These are phyloP conservation scores for Penicillium ochrochloron DNA, from an alignment of 495 filamentous ascomycete genomes.

Conservation along the genomic window DNA sequence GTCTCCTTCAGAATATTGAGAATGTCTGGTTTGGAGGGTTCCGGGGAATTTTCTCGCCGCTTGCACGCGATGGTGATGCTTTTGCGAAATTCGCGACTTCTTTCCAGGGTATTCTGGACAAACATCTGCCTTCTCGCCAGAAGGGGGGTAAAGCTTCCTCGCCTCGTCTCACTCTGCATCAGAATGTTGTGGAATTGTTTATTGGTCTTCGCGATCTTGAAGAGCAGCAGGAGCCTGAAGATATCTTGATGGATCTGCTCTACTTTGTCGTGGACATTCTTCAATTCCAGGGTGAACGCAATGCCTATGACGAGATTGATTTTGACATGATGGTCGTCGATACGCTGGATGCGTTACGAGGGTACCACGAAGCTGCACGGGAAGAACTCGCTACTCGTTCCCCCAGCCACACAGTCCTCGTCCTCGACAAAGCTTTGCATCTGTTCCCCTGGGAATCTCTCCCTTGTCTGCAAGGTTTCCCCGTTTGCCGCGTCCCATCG, in stretches of 20 bases:
- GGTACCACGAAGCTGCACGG: slow-evolving; percentile 68
- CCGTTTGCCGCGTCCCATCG: slow-evolving; percentile 83
- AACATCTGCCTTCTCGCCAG: slow-evolving; percentile 86
- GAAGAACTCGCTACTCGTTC: slow-evolving; percentile 58
- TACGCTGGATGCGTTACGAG: slow-evolving; percentile 75
- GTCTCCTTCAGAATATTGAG: slow-evolving; percentile 83
- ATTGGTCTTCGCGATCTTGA: slow-evolving; percentile 78
- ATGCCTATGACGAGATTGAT: slow-evolving; percentile 97
- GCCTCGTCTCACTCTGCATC: slow-evolving; percentile 66
- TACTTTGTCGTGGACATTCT: slow-evolving; percentile 97
- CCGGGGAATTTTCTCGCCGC: slow-evolving; percentile 83
- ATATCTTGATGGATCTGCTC: slow-evolving; percentile 83
- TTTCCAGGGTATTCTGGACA: slow-evolving; percentile 83
- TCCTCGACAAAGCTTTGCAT: slow-evolving; percentile 91
- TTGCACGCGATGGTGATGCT: slow-evolving; percentile 60
- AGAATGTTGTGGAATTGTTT: slow-evolving; percentile 83
- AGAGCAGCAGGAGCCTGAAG: slow-evolving; percentile 74
- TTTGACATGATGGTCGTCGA: slow-evolving; percentile 90
- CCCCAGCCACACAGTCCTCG: slow-evolving; percentile 82
- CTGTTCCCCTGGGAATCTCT: slow-evolving; percentile 95
- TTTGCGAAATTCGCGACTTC: slow-evolving; percentile 73
- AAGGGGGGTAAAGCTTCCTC: slow-evolving; percentile 57
- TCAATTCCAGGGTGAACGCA: slow-evolving; percentile 94
- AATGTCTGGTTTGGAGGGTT: slow-evolving; percentile 95
- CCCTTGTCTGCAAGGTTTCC: slow-evolving; percentile 77